A percentile compares a stretch with the other conserved stretches of the same genome.
Conservation (phyloP, 1,139 yeast species). For the Blastobotrys indianensis region DNA sequence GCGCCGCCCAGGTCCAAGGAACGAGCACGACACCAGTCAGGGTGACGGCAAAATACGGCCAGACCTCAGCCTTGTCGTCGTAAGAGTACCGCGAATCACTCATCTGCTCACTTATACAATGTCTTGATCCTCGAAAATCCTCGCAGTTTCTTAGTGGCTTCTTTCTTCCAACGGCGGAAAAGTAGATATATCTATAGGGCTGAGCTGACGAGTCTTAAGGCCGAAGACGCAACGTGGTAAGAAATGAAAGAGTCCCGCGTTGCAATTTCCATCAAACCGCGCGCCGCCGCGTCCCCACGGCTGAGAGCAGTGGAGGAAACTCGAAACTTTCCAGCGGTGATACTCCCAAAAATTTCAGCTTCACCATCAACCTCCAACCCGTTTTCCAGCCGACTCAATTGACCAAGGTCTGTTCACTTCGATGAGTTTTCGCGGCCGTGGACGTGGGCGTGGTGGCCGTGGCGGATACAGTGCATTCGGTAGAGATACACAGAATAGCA, state of each 20-base stretch:
- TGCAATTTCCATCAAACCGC: background rate
- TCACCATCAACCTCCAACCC: background rate
- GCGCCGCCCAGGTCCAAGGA: conserved; percentile 57
- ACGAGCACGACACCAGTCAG: conserved; percentile 57
- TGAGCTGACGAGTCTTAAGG: background rate
- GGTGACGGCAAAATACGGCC: conserved; percentile 91
- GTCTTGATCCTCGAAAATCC: too few species aligned
- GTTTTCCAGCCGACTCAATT: background rate
- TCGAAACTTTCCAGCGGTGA: background rate
- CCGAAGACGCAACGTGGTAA: too few species aligned
- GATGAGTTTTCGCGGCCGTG: conserved; percentile 11
- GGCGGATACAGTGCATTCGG: conserved; percentile 5
- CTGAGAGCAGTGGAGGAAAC: background rate
- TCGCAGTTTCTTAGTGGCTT: background rate
- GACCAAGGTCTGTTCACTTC: too few species aligned
- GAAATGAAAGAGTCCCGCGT: background rate
- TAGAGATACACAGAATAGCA: background rate
- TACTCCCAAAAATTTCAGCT: conserved; percentile 2
- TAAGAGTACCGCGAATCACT: conserved; percentile 47
- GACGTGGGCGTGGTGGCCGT: conserved; percentile 6
- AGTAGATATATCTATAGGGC: background rate
- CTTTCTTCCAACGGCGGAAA: background rate
- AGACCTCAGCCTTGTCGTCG: conserved; percentile 88
- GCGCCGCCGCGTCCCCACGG: background rate
- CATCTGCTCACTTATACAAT: conserved; percentile 19